A percentile compares a stretch with the other conserved stretches of the same genome.
phyloP scores from a whole-genome alignment of 495 filamentous ascomycete species.

The Neurospora pannonica region DNA sequence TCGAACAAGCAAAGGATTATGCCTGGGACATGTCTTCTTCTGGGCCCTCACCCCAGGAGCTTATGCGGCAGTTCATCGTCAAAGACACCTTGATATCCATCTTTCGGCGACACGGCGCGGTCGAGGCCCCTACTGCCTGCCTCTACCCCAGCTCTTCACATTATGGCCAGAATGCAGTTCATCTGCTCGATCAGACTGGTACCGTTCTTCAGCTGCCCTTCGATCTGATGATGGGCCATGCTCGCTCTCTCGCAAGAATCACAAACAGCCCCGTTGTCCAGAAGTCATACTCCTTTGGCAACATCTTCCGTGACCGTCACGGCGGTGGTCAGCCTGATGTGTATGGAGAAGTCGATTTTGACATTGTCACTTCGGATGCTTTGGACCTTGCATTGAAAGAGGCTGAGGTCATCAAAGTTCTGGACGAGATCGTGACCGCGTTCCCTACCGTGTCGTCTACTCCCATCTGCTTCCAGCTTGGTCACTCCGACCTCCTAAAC shows the following conservation, averaged over 20 bases:
- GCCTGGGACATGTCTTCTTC: conserved; percentile 71
- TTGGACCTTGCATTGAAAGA: conserved; percentile 83
- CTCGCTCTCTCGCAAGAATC: conserved; percentile 70
- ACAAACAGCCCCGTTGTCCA: conserved; percentile 46
- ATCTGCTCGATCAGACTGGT: conserved; percentile 72
- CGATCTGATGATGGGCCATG: conserved; percentile 84
- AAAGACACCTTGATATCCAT: conserved; percentile 67
- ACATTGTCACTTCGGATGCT: conserved; percentile 73
- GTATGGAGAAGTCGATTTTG: conserved; percentile 88
- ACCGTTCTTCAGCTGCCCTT: conserved; percentile 84
- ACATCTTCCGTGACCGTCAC: conserved; percentile 70
- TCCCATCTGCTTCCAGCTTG: conserved; percentile 84
- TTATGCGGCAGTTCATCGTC: conserved; percentile 64
- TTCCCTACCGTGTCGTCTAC: conserved; percentile 64
- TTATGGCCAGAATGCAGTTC: conserved; percentile 58
- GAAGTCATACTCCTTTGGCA: conserved; percentile 82
- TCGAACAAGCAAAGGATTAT: conserved; percentile 70
- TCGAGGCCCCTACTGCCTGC: conserved; percentile 63
- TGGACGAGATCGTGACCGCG: conserved; percentile 79
- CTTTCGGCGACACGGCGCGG: conserved; percentile 86
- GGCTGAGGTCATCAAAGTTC: conserved; percentile 86
- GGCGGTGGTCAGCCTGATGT: conserved; percentile 70
- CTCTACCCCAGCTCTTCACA: conserved; percentile 74
- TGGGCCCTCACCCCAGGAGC: conserved; percentile 43
- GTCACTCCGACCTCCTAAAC: conserved; percentile 77